Evolutionary conservation across 768 basidiomycete genomes (phyloP).

Genomic region (Chiua virens): DNA sequence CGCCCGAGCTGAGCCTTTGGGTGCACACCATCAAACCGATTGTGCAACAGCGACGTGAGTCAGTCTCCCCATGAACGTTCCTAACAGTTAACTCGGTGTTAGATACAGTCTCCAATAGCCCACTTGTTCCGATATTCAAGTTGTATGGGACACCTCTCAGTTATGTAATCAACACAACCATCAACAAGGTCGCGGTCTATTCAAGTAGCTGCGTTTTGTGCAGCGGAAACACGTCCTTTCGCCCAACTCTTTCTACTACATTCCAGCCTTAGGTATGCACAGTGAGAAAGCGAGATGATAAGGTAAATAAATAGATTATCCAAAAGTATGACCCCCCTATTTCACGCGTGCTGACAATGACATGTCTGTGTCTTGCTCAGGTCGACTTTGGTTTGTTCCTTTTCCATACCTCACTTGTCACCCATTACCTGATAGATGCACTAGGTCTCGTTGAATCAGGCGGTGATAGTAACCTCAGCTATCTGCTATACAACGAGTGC

Average conservation of each 20-base stretch:
- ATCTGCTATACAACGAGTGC: constrained; percentile 22
- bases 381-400: constrained; percentile 14
- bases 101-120: constrained; percentile 12
- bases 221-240: constrained; percentile 16
- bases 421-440: background rate
- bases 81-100: constrained; percentile 7
- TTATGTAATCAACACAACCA: constrained; percentile 14
- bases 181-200: constrained; percentile 22
- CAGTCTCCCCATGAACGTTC: constrained; percentile 16
- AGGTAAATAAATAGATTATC: no score
- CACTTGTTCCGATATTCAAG: constrained; percentile 18
- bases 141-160: constrained; percentile 18
- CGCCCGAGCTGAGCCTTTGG: constrained; percentile 1
- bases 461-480: constrained; percentile 9
- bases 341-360: no score
- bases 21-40: background rate
- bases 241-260: constrained; percentile 12
- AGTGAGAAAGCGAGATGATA: no score
- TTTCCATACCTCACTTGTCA: background rate
- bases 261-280: constrained; percentile 22
- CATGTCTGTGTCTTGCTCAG: constrained; percentile 8
- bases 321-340: no score
- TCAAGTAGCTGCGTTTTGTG: constrained; percentile 22
- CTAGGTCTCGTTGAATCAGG: constrained; percentile 17
- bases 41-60: constrained; percentile 15